Evolutionary conservation across 257 asterid species (phyloP), one percentile per base, ranked within the genome.

Genomic region (Marsdenia floribunda): DNA sequence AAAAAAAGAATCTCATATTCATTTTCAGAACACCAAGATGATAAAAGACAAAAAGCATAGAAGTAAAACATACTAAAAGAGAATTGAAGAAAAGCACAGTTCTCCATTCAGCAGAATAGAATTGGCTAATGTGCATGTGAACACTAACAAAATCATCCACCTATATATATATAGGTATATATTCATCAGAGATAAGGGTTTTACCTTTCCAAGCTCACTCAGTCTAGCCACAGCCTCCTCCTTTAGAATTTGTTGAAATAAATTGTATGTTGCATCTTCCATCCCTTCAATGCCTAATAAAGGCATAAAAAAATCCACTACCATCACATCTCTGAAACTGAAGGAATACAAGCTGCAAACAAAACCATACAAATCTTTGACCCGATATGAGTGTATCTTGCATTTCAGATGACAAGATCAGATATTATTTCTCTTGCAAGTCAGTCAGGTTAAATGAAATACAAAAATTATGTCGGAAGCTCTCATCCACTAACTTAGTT

Each of bases 141-240:
- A 50, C 40, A 71, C 10, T 3, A 49, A 5, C 5, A 50, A 16
- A 10, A 44, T 59, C n/a, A 10, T 74, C 44, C 21, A 22, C 2
- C 49, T 44, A 8, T 44, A 8, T 44, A 44, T 44, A 44, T 44
- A 44, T 14, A 76, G 46, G 14, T 24, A 35, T 21, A 53, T 71
- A 58, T 69, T 72, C n/a, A 72, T 49, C 67, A 80, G 68, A 77
- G 59, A 55, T 4, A 12, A 26, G 80, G 57, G 38, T 44, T 67
- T 54, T 84, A 93, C 98, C 95, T 94, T 92, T 57, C 97, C 95
- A 58, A 94, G 98, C 79, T 90, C 91, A 64, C 68, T 38, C 53
- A 92, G 96, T 84, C 98, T 90, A 46, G 87, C 82, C 81, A 92
- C 87, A 15, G 96, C 95, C 85, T 94, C 97, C 49, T 89, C 89